These are phyloP conservation scores for Yarrowia porcina DNA, from an alignment of 805 yeast genomes.

Conservation along the genomic window DNA sequence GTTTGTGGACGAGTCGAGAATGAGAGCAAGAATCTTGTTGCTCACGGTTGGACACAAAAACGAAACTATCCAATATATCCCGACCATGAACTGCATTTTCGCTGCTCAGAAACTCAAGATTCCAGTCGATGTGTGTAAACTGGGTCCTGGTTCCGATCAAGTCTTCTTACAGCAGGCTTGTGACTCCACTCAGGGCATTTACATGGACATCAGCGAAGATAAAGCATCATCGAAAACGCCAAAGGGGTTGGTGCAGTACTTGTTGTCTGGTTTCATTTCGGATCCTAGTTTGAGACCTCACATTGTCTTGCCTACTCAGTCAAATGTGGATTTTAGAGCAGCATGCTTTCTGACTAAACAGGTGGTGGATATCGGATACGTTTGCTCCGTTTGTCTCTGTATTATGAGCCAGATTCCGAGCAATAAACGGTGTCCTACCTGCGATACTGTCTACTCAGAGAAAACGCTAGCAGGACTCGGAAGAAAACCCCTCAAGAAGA, in stretches of 20 bases:
- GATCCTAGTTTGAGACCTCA: constrained; percentile 81
- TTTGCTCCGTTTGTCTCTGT: constrained; percentile 92
- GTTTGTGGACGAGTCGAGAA: constrained; percentile 44
- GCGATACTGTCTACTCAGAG: constrained; percentile 73
- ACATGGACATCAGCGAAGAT: constrained; percentile 50
- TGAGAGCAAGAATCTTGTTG: constrained; percentile 65
- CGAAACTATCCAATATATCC: constrained; percentile 76
- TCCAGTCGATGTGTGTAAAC: constrained; percentile 85
- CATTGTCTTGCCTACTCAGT: constrained; percentile 74
- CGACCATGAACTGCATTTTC: constrained; percentile 92
- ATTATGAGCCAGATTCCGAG: constrained; percentile 52
- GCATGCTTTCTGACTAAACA: constrained; percentile 90
- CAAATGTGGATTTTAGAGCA: constrained; percentile 88
- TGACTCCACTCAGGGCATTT: constrained; percentile 91
- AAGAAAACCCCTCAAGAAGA: constrained; percentile 56
- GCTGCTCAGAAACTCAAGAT: constrained; percentile 85
- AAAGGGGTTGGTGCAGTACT: constrained; percentile 75
- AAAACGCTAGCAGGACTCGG: constrained; percentile 55
- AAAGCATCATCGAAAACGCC: constrained; percentile 51
- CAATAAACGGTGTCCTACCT: constrained; percentile 73
- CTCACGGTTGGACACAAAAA: constrained; percentile 64
- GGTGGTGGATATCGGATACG: constrained; percentile 88
- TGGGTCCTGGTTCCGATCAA: constrained; percentile 50
- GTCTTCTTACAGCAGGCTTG: constrained; percentile 93
- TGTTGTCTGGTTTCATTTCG: constrained; percentile 75